Evolutionary conservation across 768 basidiomycete genomes (phyloP).

Genomic region (Hydnomerulius pinastri): DNA sequence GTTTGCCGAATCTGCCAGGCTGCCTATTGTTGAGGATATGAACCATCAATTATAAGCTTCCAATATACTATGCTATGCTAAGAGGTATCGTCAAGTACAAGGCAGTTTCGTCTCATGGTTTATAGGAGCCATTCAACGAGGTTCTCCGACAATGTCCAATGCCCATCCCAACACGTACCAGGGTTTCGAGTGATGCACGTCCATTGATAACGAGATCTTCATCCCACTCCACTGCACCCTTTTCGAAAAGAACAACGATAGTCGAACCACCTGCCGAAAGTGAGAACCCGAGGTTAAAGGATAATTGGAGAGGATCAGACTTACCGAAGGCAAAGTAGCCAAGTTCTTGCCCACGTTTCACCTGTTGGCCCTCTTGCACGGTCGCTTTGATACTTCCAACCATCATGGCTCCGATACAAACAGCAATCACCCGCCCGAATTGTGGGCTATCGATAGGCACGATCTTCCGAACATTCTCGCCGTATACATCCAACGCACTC

Average conservation of each 20-base stretch:
- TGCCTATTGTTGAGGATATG: not conserved
- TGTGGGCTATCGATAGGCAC: slow-evolving; percentile 88
- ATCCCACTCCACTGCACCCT: slow-evolving; percentile 85
- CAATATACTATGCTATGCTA: not conserved
- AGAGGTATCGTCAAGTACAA: not conserved
- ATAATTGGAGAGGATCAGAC: slow-evolving; percentile 31
- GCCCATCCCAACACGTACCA: slow-evolving; percentile 87
- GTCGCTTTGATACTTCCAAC: slow-evolving; percentile 89
- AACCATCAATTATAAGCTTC: not conserved
- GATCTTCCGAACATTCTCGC: slow-evolving; percentile 91
- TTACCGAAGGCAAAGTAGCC: slow-evolving; percentile 94
- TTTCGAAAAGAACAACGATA: slow-evolving; percentile 88
- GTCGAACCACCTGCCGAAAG: slow-evolving; percentile 75
- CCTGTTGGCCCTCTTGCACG: slow-evolving; percentile 77
- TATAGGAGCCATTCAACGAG: slow-evolving; percentile 8
- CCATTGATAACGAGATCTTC: slow-evolving; percentile 87
- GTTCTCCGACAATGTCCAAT: slow-evolving; percentile 52
- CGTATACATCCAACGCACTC: slow-evolving; percentile 87
- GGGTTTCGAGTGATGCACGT: slow-evolving; percentile 83
- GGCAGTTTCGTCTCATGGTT: not conserved
- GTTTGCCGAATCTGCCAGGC: too few species aligned
- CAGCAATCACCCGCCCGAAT: slow-evolving; percentile 91
- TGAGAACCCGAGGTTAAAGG: not conserved
- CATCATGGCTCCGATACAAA: slow-evolving; percentile 95
- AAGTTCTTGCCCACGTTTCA: slow-evolving; percentile 86